Percentiles rank a stretch among this genome's conserved stretches.
These are phyloP conservation scores for Baeospora myosura DNA, from an alignment of 1,284 basidiomycete genomes.

Conservation along the genomic window DNA sequence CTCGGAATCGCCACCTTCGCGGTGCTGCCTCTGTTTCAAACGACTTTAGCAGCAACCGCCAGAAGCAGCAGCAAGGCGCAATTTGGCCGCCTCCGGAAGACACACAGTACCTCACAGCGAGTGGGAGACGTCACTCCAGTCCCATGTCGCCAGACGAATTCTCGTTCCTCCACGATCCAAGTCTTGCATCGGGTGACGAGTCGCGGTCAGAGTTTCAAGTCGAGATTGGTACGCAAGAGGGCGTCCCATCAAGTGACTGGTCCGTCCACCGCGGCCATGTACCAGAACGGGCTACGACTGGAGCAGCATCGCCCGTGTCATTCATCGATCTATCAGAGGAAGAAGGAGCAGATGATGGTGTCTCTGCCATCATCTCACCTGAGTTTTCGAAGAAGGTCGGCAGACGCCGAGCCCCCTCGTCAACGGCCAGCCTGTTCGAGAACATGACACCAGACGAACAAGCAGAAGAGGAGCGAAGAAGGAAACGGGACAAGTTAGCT, in stretches of 20 bases:
- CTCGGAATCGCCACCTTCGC: constrained; percentile 28
- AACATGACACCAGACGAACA: constrained; percentile 43
- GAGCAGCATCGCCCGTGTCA: constrained; percentile 32
- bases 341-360: constrained; percentile 23
- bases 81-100: constrained; percentile 28
- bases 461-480: constrained; percentile 52
- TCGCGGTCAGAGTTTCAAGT: constrained; percentile 4
- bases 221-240: constrained; percentile 12
- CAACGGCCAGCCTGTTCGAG: constrained; percentile 38
- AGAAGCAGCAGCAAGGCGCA: constrained; percentile 10
- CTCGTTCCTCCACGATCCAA: constrained; percentile 21
- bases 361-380: constrained; percentile 18
- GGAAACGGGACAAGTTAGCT: constrained; percentile 66
- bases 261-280: too few species aligned
- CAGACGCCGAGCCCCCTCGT: constrained; percentile 18
- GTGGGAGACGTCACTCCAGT: constrained; percentile 41
- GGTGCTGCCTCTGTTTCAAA: constrained; percentile 36
- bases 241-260: constrained; percentile 15
- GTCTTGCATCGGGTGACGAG: constrained; percentile 1
- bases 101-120: constrained; percentile 24
- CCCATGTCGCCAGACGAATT: constrained; percentile 20
- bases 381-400: constrained; percentile 17
- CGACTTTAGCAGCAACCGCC: constrained; percentile 16
- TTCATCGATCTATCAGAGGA: constrained; percentile 68
- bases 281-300: background rate